Base-by-base conservation (phyloP, 1,284 basidiomycete species). In the Rhodotorula sp. region DNA sequence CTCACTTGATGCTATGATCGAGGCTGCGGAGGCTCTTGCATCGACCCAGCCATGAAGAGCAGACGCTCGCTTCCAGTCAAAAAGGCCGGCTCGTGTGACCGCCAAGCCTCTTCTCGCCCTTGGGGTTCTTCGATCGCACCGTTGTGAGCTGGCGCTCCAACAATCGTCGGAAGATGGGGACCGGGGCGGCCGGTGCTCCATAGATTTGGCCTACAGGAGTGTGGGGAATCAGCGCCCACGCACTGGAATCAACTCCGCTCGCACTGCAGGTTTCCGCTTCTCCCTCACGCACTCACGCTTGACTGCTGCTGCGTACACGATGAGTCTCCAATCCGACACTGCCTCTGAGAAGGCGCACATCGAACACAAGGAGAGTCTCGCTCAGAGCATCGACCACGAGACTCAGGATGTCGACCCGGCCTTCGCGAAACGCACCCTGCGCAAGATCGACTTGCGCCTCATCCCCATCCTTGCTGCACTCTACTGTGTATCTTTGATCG, bases 381-480 rank as follows among this genome's bases (percentile, higher is more conserved):
- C 20, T 44, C 14, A 33, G 5, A 17, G 42, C 24, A 10, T 37
- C 59, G 69, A 64, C 15, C 15, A 46, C 3, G 62, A 63, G 37
- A 53, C 37, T 15, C 66, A 64, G 26, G 14, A 26, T 15, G 60
- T 64, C 42, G 62, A 70, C 62, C 60, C 56, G 14, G 60, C 60
- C 33, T 70, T 29, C 29, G 69, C 49, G 33, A 33, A 26, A 12
- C 5, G 10, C 10, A 44, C 37, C 60, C 80, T 78, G 20, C 67
- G 74, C 64, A 79, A 79, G 69, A 71, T 82, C 67, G 81, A 82
- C 70, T 66, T 69, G 26, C 75, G 79, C 17, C 76, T 82, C 53
- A 70, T 82, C 12, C 80, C 80, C 58, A 79, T 81, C 44, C 79
- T 82, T 42, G 79, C 77, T 26, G 78, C 77, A 17, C 75, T 81